Evolutionary conservation across 768 basidiomycete genomes (phyloP).

Genomic region (Lentinula aciculospora): DNA sequence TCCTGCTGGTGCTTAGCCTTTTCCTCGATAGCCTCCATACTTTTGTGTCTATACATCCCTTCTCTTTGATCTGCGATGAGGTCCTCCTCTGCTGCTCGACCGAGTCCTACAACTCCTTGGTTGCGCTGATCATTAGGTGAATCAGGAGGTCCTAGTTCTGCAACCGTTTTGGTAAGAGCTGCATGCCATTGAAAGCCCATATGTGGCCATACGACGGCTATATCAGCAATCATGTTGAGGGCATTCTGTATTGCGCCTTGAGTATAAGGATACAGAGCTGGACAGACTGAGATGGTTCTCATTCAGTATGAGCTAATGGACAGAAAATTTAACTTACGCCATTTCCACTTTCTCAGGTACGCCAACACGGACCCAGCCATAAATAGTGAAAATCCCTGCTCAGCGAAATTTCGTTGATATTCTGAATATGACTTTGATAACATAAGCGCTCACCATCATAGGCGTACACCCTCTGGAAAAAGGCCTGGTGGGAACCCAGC

Average conservation of each 20-base stretch:
- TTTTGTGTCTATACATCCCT: slow-evolving; percentile 11
- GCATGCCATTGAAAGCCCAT: slow-evolving; percentile 10
- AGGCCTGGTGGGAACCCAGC: slow-evolving; percentile 10
- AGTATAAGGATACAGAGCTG: slow-evolving; percentile 3
- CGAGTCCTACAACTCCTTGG: slow-evolving; percentile 9
- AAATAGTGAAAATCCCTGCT: slow-evolving; percentile 9
- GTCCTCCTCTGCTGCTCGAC: slow-evolving; percentile 10
- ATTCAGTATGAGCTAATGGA: neutral
- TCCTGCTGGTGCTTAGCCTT: slow-evolving; percentile 4
- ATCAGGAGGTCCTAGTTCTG: neutral
- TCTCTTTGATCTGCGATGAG: slow-evolving; percentile 9
- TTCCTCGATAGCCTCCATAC: slow-evolving; percentile 7
- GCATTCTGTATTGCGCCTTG: slow-evolving; percentile 5
- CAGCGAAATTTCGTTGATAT: neutral
- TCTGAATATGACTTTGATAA: too few species aligned
- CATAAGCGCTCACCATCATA: slow-evolving; percentile 16
- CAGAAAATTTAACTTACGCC: slow-evolving; percentile 5
- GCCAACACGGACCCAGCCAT: slow-evolving; percentile 11
- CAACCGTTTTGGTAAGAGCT: neutral
- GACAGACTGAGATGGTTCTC: slow-evolving; percentile 1
- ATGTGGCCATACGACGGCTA: slow-evolving; percentile 9
- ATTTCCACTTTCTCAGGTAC: slow-evolving; percentile 10
- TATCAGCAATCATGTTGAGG: slow-evolving; percentile 8
- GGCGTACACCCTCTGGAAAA: slow-evolving; percentile 14
- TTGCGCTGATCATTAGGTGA: neutral